phyloP scores from a whole-genome alignment of 352 stramenopile species.

The Halophytophthora polymorphica region DNA sequence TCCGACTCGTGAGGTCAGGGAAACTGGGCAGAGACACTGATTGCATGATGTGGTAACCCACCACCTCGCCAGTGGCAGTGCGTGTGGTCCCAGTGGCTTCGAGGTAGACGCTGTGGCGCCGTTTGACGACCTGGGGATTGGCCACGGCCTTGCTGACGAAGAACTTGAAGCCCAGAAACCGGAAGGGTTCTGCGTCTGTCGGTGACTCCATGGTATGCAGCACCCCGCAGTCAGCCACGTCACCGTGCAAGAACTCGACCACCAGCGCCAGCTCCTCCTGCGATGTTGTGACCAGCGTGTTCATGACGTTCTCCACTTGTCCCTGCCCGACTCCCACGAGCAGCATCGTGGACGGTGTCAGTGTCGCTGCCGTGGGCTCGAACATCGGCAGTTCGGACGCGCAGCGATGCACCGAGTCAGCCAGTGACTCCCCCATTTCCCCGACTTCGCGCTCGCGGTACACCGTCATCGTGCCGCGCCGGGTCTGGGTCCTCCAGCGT shows the following conservation, averaged over 20 bases:
- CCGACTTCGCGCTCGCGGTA: constrained; percentile 28
- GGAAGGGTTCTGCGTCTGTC: constrained; percentile 32
- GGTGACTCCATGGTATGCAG: constrained; percentile 32
- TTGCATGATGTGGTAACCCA: constrained; percentile 48
- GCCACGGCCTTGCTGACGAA: constrained; percentile 34
- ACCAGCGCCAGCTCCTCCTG: constrained; percentile 56
- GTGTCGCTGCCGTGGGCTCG: constrained; percentile 29
- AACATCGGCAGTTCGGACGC: constrained; percentile 27
- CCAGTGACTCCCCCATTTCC: constrained; percentile 17
- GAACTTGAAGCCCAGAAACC: constrained; percentile 52
- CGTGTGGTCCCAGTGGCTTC: constrained; percentile 41
- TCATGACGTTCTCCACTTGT: constrained; percentile 33
- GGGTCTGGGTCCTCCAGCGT: constrained; percentile 39
- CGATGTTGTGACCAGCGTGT: constrained; percentile 29
- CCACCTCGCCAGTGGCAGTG: constrained; percentile 30
- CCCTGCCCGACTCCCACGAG: constrained; percentile 30
- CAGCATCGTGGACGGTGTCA: constrained; percentile 29
- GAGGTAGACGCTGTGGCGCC: constrained; percentile 39
- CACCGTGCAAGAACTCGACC: constrained; percentile 37
- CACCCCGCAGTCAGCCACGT: constrained; percentile 36
- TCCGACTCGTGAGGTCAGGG: constrained; percentile 25
- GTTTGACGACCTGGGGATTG: constrained; percentile 20
- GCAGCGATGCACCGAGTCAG: constrained; percentile 20
- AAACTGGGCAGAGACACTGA: constrained; percentile 36
- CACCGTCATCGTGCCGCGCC: constrained; percentile 26